Evolutionary conservation across 768 basidiomycete species (phyloP).

Genomic region (Pleurotus pulmonarius): DNA sequence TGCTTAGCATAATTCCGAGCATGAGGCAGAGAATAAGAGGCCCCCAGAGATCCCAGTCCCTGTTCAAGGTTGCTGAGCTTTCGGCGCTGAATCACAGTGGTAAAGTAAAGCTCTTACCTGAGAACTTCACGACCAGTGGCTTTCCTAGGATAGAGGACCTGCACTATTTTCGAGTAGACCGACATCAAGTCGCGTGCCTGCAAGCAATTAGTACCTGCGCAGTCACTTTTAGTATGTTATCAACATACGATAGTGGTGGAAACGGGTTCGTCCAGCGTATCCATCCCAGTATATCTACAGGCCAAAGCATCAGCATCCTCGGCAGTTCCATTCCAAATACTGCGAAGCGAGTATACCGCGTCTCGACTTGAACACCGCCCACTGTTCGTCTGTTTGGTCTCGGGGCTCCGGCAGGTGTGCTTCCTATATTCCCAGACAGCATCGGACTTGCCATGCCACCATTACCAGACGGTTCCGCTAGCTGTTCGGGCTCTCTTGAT

Average conservation of each 20-base stretch:
- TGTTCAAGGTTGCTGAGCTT: conserved; percentile 20
- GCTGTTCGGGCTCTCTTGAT: conserved; percentile 51
- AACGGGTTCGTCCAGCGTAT: conserved; percentile 92
- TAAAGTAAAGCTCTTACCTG: conserved; percentile 37
- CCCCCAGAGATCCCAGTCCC: conserved; percentile 99
- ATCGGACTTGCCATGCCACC: conserved; percentile 27
- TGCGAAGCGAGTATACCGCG: conserved; percentile 50
- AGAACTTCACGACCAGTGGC: conserved; percentile 76
- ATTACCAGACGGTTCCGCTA: conserved; percentile 39
- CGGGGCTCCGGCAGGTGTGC: conserved; percentile 33
- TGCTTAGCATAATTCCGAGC: conserved; percentile 80
- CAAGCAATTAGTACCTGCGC: conserved; percentile 4
- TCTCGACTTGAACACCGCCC: conserved; percentile 88
- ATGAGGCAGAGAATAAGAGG: conserved; percentile 80
- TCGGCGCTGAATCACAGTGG: not conserved
- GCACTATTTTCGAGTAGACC: conserved; percentile 88
- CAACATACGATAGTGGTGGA: conserved; percentile 77
- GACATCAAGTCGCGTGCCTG: conserved; percentile 88
- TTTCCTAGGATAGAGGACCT: conserved; percentile 87
- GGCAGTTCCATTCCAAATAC: not conserved
- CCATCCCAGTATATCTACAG: conserved; percentile 71
- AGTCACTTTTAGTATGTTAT: not conserved
- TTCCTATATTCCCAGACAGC: conserved; percentile 74
- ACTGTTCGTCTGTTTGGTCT: conserved; percentile 58
- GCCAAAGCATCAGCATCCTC: not conserved